Evolutionary conservation across 2,329 filamentous ascomycete genomes (phyloP).

Genomic region (Monosporascus sp.): DNA sequence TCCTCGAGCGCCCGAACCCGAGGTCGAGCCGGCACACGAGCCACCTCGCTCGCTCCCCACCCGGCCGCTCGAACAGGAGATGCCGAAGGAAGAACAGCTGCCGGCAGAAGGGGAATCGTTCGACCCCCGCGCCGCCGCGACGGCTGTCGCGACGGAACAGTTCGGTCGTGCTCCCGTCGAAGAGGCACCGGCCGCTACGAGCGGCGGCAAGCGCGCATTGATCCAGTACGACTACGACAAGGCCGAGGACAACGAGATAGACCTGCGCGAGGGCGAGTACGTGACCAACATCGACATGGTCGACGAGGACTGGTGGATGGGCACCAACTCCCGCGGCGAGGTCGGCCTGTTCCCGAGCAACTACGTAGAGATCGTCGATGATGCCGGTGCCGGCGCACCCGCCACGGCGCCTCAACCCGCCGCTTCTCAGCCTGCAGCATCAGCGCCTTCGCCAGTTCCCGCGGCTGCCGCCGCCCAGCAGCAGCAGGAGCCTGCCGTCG

Average conservation of each 20-base stretch:
- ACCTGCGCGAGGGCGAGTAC: constrained; percentile 80
- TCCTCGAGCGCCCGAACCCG: constrained; percentile 53
- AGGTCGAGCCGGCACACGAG: constrained; percentile 46
- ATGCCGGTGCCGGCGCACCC: constrained; percentile 39
- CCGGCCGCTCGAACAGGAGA: constrained; percentile 55
- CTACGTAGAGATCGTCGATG: constrained; percentile 83
- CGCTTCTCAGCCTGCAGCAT: constrained; percentile 24
- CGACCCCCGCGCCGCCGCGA: constrained; percentile 56
- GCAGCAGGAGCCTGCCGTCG: constrained; percentile 33
- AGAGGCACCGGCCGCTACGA: constrained; percentile 28
- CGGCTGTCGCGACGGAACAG: constrained; percentile 46
- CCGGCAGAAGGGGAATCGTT: constrained; percentile 59
- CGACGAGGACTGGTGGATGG: constrained; percentile 98
- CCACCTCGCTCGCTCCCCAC: constrained; percentile 58
- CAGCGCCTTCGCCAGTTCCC: constrained; percentile 29
- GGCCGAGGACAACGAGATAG: constrained; percentile 94
- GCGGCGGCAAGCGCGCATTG: constrained; percentile 65
- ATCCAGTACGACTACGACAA: constrained; percentile 96
- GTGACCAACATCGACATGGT: constrained; percentile 95
- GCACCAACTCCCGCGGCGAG: constrained; percentile 79
- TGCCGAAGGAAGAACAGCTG: constrained; percentile 61
- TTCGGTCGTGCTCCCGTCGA: constrained; percentile 35
- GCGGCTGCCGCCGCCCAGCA: constrained; percentile 32
- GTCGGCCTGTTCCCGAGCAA: constrained; percentile 92
- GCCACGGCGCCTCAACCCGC: constrained; percentile 21